Conservation (phyloP, 495 filamentous ascomycete genomes). For the Jackrogersella minutella region DNA sequence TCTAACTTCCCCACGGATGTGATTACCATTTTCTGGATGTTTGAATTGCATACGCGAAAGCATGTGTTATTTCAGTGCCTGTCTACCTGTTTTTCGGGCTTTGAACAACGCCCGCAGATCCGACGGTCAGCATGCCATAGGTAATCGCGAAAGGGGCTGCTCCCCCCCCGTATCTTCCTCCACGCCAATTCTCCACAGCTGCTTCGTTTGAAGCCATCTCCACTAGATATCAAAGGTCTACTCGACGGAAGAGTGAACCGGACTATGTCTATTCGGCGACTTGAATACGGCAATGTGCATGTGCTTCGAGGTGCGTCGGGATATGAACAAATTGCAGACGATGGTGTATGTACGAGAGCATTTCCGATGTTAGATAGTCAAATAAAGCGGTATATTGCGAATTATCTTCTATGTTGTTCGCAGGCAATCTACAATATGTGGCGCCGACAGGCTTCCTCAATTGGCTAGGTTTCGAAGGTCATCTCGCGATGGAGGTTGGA, state of each 20-base stretch:
- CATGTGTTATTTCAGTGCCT: neutral
- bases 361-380: slow-evolving; percentile 17
- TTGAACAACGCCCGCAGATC: slow-evolving; percentile 23
- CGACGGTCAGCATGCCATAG: slow-evolving; percentile 12
- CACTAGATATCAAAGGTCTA: neutral
- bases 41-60: neutral
- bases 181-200: neutral
- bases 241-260: slow-evolving; percentile 13
- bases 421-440: slow-evolving; percentile 25
- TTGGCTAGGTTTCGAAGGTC: slow-evolving; percentile 33
- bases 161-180: neutral
- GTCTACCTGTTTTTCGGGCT: slow-evolving; percentile 14
- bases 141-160: slow-evolving; percentile 2
- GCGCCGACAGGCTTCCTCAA: slow-evolving; percentile 16
- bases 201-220: neutral
- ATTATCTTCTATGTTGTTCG: slow-evolving; percentile 13
- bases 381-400: slow-evolving; percentile 23
- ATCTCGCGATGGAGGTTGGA: slow-evolving; percentile 17
- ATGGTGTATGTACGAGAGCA: slow-evolving; percentile 17
- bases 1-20: slow-evolving; percentile 26
- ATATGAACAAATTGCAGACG: slow-evolving; percentile 18
- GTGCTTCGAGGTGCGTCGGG: slow-evolving; percentile 29
- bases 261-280: slow-evolving; percentile 18
- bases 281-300: slow-evolving; percentile 30
- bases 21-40: slow-evolving; percentile 1